Conservation (phyloP, 176 grass and related monocot species). For the Hordeum vulgare region DNA sequence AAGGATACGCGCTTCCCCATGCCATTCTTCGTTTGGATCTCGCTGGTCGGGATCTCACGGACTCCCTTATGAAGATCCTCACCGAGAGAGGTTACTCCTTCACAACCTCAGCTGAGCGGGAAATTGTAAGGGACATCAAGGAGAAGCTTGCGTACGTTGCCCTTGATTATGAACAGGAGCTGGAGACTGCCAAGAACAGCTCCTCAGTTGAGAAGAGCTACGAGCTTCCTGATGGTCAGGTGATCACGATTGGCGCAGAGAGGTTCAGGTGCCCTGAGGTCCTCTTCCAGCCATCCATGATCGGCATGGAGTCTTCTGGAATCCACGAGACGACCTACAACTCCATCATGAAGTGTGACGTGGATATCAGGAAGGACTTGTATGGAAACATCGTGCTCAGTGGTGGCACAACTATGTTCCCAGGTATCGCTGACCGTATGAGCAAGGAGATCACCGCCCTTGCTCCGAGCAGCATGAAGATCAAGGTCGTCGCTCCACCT, state of each 20-base stretch:
- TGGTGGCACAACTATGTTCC: conserved; percentile 81
- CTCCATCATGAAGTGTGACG: conserved; percentile 91
- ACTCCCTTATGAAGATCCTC: conserved; percentile 72
- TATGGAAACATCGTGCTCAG: conserved; percentile 82
- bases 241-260: conserved; percentile 70
- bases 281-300: conserved; percentile 79
- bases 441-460: conserved; percentile 79
- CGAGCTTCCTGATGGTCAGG: conserved; percentile 69
- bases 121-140: conserved; percentile 82
- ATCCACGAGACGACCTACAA: conserved; percentile 86
- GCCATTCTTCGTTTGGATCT: conserved; percentile 77
- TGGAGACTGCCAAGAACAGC: conserved; percentile 70
- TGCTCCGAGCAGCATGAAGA: conserved; percentile 68
- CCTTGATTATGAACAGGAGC: conserved; percentile 65
- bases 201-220: conserved; percentile 73
- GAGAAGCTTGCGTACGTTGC: conserved; percentile 70
- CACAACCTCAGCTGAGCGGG: conserved; percentile 59
- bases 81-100: conserved; percentile 68
- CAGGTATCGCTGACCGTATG: conserved; percentile 78
- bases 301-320: conserved; percentile 69
- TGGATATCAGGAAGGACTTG: conserved; percentile 78
- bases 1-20: conserved; percentile 69
- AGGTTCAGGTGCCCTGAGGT: conserved; percentile 86
- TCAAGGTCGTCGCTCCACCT: conserved; percentile 61
- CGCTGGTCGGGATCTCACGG: conserved; percentile 54